phyloP scores from a whole-genome alignment of 1,284 basidiomycete species.

The Trichosporon asahii region DNA sequence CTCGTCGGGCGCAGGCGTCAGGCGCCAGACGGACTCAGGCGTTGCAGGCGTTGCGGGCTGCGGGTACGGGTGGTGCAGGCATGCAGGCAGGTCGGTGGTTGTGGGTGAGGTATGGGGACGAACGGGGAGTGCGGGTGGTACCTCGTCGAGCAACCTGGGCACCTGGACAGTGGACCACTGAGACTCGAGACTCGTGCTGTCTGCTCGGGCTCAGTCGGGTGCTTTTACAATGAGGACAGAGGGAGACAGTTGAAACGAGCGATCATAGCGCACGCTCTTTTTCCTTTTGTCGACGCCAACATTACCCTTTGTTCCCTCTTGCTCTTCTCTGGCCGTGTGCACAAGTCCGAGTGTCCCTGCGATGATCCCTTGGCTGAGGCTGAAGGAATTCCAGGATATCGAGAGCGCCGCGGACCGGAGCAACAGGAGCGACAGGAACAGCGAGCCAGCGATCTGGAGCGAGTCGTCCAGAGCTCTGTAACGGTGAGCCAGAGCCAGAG shows the following conservation, averaged over 20 bases:
- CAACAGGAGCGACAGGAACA: not conserved
- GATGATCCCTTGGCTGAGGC: not conserved
- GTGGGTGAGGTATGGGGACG: constrained; percentile 1
- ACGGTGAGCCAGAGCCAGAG: not conserved
- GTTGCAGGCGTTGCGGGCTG: not conserved
- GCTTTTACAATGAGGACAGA: not conserved
- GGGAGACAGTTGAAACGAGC: constrained; percentile 3
- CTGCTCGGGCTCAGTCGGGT: constrained; percentile 8
- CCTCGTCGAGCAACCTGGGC: not conserved
- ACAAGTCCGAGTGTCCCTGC: not conserved
- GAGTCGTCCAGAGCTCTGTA: not conserved
- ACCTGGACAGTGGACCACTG: not conserved
- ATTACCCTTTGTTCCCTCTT: constrained; percentile 3
- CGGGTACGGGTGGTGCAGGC: not conserved
- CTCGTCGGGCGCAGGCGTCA: constrained; percentile 1
- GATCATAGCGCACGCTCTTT: not conserved
- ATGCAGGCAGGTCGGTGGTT: not conserved
- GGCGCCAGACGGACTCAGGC: not conserved
- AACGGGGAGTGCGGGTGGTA: not conserved
- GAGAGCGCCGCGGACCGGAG: constrained; percentile 5
- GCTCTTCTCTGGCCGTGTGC: too few species aligned
- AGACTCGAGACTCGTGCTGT: not conserved
- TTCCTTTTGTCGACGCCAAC: constrained; percentile 6
- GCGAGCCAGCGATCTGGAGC: not conserved
- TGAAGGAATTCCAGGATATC: not conserved